Base-by-base conservation (phyloP, 129 eudicot genomes). In the Centrapalus pauciflorus region DNA sequence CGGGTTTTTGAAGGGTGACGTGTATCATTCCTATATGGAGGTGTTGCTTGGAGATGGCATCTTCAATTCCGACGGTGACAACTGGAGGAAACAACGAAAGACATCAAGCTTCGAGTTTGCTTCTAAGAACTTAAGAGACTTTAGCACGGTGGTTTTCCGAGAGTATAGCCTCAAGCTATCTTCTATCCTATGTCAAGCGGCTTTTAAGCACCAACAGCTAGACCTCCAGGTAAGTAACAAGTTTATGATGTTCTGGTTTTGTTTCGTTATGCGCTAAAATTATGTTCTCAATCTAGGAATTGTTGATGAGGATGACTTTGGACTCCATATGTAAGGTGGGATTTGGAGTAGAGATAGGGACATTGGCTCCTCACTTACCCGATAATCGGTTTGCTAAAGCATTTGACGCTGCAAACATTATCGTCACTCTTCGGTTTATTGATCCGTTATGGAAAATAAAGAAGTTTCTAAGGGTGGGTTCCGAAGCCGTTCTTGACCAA, bases 321-420 rank as follows among this genome's bases (percentile, higher is more conserved):
- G 99, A 93, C 77, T 93, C 99, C 21, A 93, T 93, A 71, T 93
- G 99, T 67, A 89, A 93, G 75, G 99, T 93, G 66, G 99, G 99
- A 50, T 93, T 93, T 80, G 99, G 96, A 10, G 96, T 93, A 21
- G 96, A 86, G 72, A 89, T 93, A 51, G 93, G 99, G 43, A 89
- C 96, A 25, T 58, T 93, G 74, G 84, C 75, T 80, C 96, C 95
- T 5, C 52, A 89, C 57, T 77, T 89, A 68, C 96, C 95, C 13
- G 84, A 89, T 1, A 85, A 89, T 38, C 52, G 58, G 5, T 93
- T 89, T 72, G 99, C 96, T 0, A 46, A 73, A 69, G 96, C 96
- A 4, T 93, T 93, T 70, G 99, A 93, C 49, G 85, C 88, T 24
- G 96, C 99, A 64, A 89, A 93, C 75, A 76, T 80, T 9, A 86